A percentile compares a stretch with the other conserved stretches of the same genome.
Evolutionary conservation across 164 flowering plant species (phyloP).

Genomic region (Sedum album): DNA sequence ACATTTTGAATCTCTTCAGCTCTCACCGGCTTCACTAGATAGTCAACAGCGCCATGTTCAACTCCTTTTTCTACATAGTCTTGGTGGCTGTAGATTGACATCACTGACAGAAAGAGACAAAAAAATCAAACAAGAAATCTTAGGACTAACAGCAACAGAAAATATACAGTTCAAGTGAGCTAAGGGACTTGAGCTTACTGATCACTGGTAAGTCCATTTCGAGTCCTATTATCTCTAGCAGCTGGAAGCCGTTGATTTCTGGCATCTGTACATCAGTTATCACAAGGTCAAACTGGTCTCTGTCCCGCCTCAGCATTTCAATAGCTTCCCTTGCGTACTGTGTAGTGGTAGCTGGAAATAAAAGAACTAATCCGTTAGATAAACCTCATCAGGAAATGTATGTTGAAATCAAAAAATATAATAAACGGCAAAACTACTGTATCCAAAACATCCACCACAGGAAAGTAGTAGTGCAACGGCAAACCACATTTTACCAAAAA

Average conservation of each 20-base stretch:
- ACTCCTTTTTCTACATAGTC: slow-evolving; percentile 67
- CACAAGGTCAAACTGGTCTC: slow-evolving; percentile 37
- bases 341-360: slow-evolving; percentile 31
- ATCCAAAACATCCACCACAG: neutral
- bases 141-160: neutral
- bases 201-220: slow-evolving; percentile 58
- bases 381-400: neutral
- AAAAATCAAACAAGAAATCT: slow-evolving; percentile 6
- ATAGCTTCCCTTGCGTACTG: slow-evolving; percentile 32
- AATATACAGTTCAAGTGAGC: neutral
- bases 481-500: too few species aligned
- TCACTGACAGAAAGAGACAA: slow-evolving; percentile 43
- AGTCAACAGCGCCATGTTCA: slow-evolving; percentile 87
- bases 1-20: slow-evolving; percentile 67
- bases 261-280: slow-evolving; percentile 58
- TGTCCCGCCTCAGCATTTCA: slow-evolving; percentile 37
- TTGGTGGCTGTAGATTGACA: slow-evolving; percentile 79
- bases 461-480: neutral
- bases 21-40: slow-evolving; percentile 77
- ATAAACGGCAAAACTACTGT: neutral
- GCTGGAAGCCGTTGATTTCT: slow-evolving; percentile 49
- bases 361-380: neutral
- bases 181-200: slow-evolving; percentile 23
- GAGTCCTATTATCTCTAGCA: slow-evolving; percentile 46
- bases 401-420: neutral